A percentile compares a stretch with the other conserved stretches of the same genome.
These are phyloP conservation scores for Nakazawaea wyomingensis DNA, from an alignment of 805 yeast genomes.

Conservation along the genomic window DNA sequence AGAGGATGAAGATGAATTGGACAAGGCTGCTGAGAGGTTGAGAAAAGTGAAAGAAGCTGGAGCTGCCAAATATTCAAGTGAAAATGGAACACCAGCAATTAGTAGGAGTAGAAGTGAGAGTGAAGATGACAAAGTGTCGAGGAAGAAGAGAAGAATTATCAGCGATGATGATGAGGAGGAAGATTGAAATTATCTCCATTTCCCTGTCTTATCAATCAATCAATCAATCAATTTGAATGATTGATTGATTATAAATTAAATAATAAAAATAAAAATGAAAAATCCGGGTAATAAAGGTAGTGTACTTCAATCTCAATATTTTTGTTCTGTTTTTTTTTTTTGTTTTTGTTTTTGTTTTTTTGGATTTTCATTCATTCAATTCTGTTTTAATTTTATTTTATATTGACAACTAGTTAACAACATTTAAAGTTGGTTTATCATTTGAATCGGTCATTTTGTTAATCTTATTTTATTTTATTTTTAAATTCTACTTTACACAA, in stretches of 20 bases:
- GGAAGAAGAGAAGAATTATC: slow-evolving; percentile 43
- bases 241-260: too few relatives aligned
- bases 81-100: background rate
- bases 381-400: too few relatives aligned
- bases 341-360: too few relatives aligned
- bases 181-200: too few relatives aligned
- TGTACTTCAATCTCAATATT: background rate
- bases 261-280: background rate
- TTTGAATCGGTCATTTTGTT: too few relatives aligned
- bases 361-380: too few relatives aligned
- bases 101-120: slow-evolving; percentile 15
- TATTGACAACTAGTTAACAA: too few relatives aligned
- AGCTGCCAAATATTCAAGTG: slow-evolving; percentile 31
- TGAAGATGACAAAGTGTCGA: slow-evolving; percentile 29
- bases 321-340: background rate
- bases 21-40: slow-evolving; percentile 46
- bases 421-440: too few relatives aligned
- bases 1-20: slow-evolving; percentile 44
- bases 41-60: slow-evolving; percentile 44
- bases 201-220: too few relatives aligned
- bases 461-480: too few relatives aligned
- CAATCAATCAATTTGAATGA: too few relatives aligned
- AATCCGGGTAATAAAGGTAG: slow-evolving; percentile 1
- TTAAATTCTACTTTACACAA: too few relatives aligned
- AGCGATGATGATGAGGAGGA: slow-evolving; percentile 42